phyloP scores from a whole-genome alignment of 2,329 filamentous ascomycete genomes.

The Ophiocordyceps camponoti-saundersi region DNA sequence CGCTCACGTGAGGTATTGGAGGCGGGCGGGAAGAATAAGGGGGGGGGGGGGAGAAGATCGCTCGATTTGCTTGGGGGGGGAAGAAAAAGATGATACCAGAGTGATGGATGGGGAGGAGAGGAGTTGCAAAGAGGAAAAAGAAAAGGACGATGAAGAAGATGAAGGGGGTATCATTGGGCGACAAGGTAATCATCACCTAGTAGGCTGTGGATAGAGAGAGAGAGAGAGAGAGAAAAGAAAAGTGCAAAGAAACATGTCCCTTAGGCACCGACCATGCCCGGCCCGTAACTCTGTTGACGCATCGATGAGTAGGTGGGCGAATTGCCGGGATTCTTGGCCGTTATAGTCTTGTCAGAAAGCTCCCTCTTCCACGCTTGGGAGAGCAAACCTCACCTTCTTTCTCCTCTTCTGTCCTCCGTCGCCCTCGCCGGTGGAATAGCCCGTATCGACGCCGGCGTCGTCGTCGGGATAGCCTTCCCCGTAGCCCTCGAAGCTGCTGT shows the following conservation, averaged over 20 bases:
- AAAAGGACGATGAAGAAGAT: too few relatives aligned
- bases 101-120: too few relatives aligned
- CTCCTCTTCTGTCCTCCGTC: constrained; percentile 48
- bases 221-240: background rate
- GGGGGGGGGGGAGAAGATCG: too few relatives aligned
- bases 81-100: background rate
- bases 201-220: background rate
- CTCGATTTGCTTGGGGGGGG: background rate
- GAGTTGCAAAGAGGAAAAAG: too few relatives aligned
- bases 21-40: background rate
- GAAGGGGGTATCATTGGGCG: too few relatives aligned
- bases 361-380: background rate
- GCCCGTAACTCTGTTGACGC: constrained; percentile 36
- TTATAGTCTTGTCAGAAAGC: too few relatives aligned
- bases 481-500: constrained; percentile 60
- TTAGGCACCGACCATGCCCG: constrained; percentile 40
- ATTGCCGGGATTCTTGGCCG: constrained; percentile 26
- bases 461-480: constrained; percentile 56
- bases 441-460: constrained; percentile 36
- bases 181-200: too few relatives aligned
- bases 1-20: too few relatives aligned
- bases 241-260: too few relatives aligned
- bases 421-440: constrained; percentile 58
- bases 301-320: constrained; percentile 24
- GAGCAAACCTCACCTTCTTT: constrained; percentile 37